phyloP scores from a whole-genome alignment of 164 flowering plant genomes.

The Cinnamomum chago region DNA sequence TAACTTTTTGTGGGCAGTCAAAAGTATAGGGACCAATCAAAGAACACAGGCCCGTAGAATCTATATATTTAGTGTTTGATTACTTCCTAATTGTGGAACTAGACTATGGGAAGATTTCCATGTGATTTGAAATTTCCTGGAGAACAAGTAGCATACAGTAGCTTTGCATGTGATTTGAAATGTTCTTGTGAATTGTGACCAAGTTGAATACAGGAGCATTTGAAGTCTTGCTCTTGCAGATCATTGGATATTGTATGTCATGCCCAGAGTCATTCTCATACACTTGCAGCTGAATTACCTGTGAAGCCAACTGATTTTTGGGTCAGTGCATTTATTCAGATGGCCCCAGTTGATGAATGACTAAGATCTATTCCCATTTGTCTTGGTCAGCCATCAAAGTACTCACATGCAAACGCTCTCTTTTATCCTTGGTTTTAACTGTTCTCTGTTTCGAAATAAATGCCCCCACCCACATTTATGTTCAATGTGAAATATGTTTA shows the following conservation, averaged over 20 bases:
- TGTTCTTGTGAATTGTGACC: neutral
- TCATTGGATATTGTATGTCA: neutral
- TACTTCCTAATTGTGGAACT: no score
- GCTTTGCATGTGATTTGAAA: no score
- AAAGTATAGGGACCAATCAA: neutral
- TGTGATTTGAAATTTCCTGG: neutral
- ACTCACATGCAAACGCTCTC: neutral
- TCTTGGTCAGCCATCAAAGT: neutral
- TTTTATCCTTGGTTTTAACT: no score
- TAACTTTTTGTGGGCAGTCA: neutral
- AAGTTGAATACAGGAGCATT: no score
- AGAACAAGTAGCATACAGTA: neutral
- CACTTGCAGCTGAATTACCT: no score
- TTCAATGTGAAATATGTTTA: neutral
- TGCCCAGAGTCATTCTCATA: neutral
- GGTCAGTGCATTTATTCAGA: neutral
- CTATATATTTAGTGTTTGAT: no score
- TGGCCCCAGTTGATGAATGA: neutral
- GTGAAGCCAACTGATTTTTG: neutral
- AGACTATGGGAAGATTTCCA: no score
- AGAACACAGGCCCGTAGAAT: neutral
- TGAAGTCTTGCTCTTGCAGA: neutral
- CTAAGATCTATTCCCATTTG: neutral
- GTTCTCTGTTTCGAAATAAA: no score
- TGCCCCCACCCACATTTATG: no score